Base-by-base conservation (phyloP, 208 protist genomes). In the Tetramitus jugosus region DNA sequence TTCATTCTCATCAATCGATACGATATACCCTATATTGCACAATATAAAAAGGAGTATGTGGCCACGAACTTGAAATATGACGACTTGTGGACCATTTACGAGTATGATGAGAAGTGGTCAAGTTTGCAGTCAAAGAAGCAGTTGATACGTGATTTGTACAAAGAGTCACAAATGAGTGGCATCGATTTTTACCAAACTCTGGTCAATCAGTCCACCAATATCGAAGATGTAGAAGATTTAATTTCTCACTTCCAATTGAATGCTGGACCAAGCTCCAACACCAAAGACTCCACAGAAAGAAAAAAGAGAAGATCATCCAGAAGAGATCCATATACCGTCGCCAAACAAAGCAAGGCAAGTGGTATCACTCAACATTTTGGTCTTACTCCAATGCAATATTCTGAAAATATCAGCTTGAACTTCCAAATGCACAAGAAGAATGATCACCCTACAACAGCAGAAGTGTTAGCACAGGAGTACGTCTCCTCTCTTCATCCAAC, bases 11-110 rank as follows among this genome's bases (percentile, higher is more conserved):
- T 52, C n/a, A 7, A 43, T 17, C 17, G 69, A 45, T 67, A 42
- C 23, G 67, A 76, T n/a, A 76, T 84, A n/a, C 82, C 82, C 26
- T 84, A 60, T 45, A 79, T 84, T n/a, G 76, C 71, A 29, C 60
- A 75, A 31, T 84, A 84, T 60, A 69, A 61, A 39, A 79, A 76
- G 45, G 82, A 84, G 45, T 35, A 64, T 8, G 62, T 80, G 23
- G 78, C 33, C 3, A 26, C 64, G 13, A 35, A 52, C 6, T 43
- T 76, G n/a, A 33, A 20, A 1, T 43, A 76, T 42, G 42, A 76
- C n/a, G 78, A 81, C 42, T 62, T 84, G 3, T 84, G 82, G 82
- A 69, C 37, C 0, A 84, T 84, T 17, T 79, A 60, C 53, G 82
- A 84, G 56, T 53, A 56, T 1, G 82, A 84, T 23, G 82, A 81